Conservation (phyloP, 257 asterid genomes). For the Solanum peruvianum region DNA sequence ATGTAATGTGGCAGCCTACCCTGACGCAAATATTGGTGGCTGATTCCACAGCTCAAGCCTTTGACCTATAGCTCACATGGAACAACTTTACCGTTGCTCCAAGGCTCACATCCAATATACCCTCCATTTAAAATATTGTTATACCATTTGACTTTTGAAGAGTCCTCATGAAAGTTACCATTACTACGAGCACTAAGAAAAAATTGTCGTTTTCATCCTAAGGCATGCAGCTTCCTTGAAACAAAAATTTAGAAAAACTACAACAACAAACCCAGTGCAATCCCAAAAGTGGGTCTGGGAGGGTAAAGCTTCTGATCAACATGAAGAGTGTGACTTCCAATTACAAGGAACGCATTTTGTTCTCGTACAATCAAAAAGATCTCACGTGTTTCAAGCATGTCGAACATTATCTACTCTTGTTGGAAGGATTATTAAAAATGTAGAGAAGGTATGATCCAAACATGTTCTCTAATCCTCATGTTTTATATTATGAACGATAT, state of each 20-base stretch:
- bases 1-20: background rate
- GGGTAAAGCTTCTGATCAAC: background rate
- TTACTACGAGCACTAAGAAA: background rate
- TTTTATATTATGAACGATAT: background rate
- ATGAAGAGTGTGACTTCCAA: background rate
- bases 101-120: background rate
- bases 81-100: background rate
- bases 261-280: background rate
- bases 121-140: background rate
- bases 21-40: background rate
- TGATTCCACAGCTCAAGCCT: background rate
- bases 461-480: background rate
- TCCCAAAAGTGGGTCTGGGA: background rate
- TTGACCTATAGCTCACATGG: background rate
- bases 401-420: background rate
- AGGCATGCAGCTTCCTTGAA: background rate
- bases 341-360: background rate
- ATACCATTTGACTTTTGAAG: background rate
- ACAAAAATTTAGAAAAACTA: background rate
- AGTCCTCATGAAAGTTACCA: background rate
- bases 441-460: background rate
- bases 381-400: background rate
- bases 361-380: background rate
- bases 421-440: background rate
- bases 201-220: background rate